phyloP scores from a whole-genome alignment of 495 filamentous ascomycete species.

The Penicillium egyptiacum region DNA sequence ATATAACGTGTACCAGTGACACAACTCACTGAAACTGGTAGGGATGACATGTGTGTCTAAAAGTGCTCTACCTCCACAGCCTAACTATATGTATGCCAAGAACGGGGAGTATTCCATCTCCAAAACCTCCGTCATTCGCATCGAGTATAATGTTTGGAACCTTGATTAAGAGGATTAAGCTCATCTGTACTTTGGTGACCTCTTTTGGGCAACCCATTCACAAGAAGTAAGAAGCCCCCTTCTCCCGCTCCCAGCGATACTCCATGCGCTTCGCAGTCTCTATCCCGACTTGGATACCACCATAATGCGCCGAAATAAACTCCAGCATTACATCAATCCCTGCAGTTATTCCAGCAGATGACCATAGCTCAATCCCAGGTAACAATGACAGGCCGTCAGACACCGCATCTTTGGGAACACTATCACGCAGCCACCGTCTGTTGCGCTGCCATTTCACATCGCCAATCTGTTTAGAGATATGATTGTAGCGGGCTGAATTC shows the following conservation, averaged over 20 bases:
- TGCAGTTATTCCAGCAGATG: conserved; percentile 11
- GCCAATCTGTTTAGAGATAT: not conserved
- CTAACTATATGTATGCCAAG: not conserved
- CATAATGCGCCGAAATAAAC: conserved; percentile 11
- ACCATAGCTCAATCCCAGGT: conserved; percentile 8
- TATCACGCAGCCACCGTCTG: conserved; percentile 8
- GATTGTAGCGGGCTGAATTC: conserved; percentile 6
- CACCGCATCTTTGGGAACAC: not conserved
- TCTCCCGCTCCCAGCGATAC: conserved; percentile 11
- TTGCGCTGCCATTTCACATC: conserved; percentile 6
- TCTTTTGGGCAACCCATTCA: not conserved
- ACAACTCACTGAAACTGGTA: not conserved
- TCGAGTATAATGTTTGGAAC: not conserved
- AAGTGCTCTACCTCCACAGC: not conserved
- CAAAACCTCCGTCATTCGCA: not conserved
- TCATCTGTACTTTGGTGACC: not conserved
- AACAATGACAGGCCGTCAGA: not conserved
- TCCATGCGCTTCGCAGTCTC: conserved; percentile 11
- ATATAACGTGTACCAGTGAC: not conserved
- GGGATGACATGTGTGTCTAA: not conserved
- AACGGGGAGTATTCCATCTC: not conserved
- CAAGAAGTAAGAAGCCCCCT: conserved; percentile 8
- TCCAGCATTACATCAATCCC: conserved; percentile 14
- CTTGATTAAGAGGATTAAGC: not conserved
- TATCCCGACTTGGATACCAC: conserved; percentile 1